Base-by-base conservation (phyloP, 257 asterid genomes). In the Agastache rugosa region DNA sequence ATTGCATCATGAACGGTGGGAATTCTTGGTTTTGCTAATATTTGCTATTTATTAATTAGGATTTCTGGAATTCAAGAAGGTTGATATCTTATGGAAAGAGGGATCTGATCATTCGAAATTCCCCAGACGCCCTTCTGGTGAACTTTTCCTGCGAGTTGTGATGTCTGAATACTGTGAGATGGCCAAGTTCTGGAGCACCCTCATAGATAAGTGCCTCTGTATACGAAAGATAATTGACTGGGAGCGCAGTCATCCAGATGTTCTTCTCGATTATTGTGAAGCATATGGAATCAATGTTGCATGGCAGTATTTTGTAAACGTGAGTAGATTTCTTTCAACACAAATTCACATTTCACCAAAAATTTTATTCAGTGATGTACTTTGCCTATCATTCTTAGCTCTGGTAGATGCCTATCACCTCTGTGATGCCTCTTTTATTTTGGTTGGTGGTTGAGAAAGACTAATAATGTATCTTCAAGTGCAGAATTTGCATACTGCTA, bases 221-320 rank as follows among this genome's bases (percentile, higher is more conserved):
- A 78, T 95, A 77, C 79, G 87, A 69, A 44, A 85, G 20, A 11
- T 95, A 84, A 91, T 95, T 67, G 99, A 95, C 79, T 95, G 99
- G 99, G 93, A 90, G 8, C 88, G 89, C 63, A 95, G 99, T 79
- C 90, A 86, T 88, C 98, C 98, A 0, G 99, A 95, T 80, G 91
- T 87, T 71, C 85, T 92, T 71, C 87, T 58, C 54, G 98, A 92
- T 48, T 71, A 82, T 48, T 80, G 87, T 77, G 81, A 77, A 74
- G 89, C 91, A 34, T 87, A 75, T 77, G 99, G 99, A 29, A 79
- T 95, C 22, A 91, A 81, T 73, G 82, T 79, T 44, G 99, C 91
- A 25, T 76, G 89, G 90, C 84, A 75, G 73, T 82, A 75, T 77
- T 95, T 92, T 70, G 79, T 89, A 23, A 67, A 76, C 19, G 99